Conservation (phyloP, 805 yeast genomes). For the Wickerhamomyces mucosus region DNA sequence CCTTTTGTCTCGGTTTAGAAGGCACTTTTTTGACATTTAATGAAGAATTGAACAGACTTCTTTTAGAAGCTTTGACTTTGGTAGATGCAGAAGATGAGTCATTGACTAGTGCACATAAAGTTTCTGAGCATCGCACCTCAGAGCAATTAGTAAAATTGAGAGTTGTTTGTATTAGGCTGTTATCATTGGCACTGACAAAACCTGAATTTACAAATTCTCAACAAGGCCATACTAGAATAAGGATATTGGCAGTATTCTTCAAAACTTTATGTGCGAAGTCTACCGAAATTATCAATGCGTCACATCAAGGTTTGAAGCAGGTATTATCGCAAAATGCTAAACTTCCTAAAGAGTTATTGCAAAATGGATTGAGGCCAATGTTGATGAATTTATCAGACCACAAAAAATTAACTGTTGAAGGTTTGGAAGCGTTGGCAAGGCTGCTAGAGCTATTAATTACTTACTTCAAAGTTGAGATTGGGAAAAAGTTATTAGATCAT, state of each 20-base stretch:
- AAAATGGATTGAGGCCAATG: slow-evolving; percentile 92
- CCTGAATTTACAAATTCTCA: slow-evolving; percentile 75
- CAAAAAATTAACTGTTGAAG: slow-evolving; percentile 79
- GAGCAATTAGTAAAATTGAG: slow-evolving; percentile 82
- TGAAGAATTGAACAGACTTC: slow-evolving; percentile 77
- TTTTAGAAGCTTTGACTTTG: slow-evolving; percentile 84
- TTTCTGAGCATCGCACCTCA: slow-evolving; percentile 78
- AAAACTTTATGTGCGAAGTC: slow-evolving; percentile 84
- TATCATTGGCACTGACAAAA: slow-evolving; percentile 75
- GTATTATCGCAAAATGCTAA: slow-evolving; percentile 81
- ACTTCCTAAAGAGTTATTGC: slow-evolving; percentile 89
- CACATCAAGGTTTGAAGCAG: slow-evolving; percentile 77
- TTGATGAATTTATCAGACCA: slow-evolving; percentile 91
- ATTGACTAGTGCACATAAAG: slow-evolving; percentile 75
- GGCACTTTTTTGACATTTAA: slow-evolving; percentile 76
- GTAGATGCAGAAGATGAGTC: slow-evolving; percentile 98
- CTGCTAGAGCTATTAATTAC: slow-evolving; percentile 79
- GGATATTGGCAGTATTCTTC: slow-evolving; percentile 89
- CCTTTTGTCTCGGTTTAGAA: slow-evolving; percentile 77
- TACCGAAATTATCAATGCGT: slow-evolving; percentile 83
- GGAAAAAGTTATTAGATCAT: slow-evolving; percentile 86
- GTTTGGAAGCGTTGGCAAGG: slow-evolving; percentile 84
- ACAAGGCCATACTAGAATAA: slow-evolving; percentile 67
- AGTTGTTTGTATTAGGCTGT: slow-evolving; percentile 78
- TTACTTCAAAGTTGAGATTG: slow-evolving; percentile 94